These are phyloP conservation scores for Aphanocladium album DNA, from an alignment of 2,329 filamentous ascomycete species.

Conservation along the genomic window DNA sequence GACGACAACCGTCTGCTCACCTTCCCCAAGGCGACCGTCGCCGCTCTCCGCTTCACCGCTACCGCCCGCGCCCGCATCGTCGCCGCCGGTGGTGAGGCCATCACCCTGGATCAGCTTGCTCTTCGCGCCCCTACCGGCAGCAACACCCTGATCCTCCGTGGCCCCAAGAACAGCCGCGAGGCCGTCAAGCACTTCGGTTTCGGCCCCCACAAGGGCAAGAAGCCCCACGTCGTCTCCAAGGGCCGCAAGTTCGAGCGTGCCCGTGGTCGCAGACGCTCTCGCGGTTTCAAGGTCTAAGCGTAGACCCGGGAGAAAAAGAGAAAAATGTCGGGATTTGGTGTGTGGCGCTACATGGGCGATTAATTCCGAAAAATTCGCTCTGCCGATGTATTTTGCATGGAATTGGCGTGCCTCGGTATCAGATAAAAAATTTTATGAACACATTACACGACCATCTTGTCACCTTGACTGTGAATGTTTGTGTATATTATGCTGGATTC, in stretches of 20 bases:
- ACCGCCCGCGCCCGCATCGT: constrained; percentile 90
- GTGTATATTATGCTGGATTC: constrained; percentile 23
- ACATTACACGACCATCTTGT: constrained; percentile 1
- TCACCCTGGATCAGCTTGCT: constrained; percentile 96
- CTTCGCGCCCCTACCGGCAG: constrained; percentile 89
- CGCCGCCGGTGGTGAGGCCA: constrained; percentile 88
- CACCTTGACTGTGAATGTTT: background rate
- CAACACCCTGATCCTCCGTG: constrained; percentile 96
- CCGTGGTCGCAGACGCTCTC: constrained; percentile 96
- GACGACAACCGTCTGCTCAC: constrained; percentile 93
- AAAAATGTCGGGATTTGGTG: background rate
- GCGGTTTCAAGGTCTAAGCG: constrained; percentile 99
- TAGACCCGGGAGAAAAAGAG: background rate
- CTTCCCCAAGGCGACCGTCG: constrained; percentile 88
- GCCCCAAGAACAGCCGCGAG: constrained; percentile 97
- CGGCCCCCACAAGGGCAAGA: constrained; percentile 98
- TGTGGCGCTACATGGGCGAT: constrained; percentile 22
- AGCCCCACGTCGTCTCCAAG: constrained; percentile 96
- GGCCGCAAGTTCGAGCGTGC: constrained; percentile 99
- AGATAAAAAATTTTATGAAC: constrained; percentile 28
- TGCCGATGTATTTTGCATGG: constrained; percentile 35
- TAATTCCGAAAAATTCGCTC: constrained; percentile 25
- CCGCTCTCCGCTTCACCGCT: constrained; percentile 93
- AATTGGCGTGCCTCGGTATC: constrained; percentile 45
- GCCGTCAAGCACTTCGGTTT: constrained; percentile 99